Evolutionary conservation across 2,329 filamentous ascomycete genomes (phyloP), one percentile per base, ranked within the genome.

Genomic region (Penicillium decumbens): DNA sequence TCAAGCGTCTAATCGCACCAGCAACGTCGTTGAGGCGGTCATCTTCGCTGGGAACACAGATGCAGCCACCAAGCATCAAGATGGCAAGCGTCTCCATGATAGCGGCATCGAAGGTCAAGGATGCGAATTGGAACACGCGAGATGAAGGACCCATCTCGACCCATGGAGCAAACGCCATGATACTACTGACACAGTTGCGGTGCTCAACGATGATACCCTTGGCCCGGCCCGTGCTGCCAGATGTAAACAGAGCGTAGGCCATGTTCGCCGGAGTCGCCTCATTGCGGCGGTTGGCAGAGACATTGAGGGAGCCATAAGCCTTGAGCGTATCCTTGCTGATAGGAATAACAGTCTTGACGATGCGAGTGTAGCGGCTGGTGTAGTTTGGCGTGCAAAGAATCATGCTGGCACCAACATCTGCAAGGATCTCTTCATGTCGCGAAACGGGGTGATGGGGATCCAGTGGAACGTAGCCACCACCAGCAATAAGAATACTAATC

Each of bases 1-100:
- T 69, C 71, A 81, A 76, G 0, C 73, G 64, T 5, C 72, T 70
- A 30, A 77, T 77, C 2, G 56, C 74, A 9, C 72, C 73, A 12
- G 72, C 67, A 20, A 78, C 66, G 51, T 78, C 73, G 47, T 76
- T 75, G 51, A 77, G 65, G 2, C 75, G 70, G 15, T 75, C 72
- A 39, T 73, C 61, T 57, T 75, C 64, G 53, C 70, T 73, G 0
- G 75, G 75, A 9, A 78, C 70, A 55, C 76, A 78, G 6, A 78
- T 65, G 23, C 71, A 74, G 18, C 75, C 76, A 42, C 77, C 76
- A 18, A 69, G 60, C 62, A 64, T 64, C 28, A 67, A 62, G 15
- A 67, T 71, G 46, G 55, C 67, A 51, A 71, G 69, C 35, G 66
- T 65, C 50, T 68, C 74, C 59, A 66, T 58, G 35, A 77, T 62